Conservation (phyloP, 495 filamentous ascomycete genomes). For the Bathelium albidoporum region DNA sequence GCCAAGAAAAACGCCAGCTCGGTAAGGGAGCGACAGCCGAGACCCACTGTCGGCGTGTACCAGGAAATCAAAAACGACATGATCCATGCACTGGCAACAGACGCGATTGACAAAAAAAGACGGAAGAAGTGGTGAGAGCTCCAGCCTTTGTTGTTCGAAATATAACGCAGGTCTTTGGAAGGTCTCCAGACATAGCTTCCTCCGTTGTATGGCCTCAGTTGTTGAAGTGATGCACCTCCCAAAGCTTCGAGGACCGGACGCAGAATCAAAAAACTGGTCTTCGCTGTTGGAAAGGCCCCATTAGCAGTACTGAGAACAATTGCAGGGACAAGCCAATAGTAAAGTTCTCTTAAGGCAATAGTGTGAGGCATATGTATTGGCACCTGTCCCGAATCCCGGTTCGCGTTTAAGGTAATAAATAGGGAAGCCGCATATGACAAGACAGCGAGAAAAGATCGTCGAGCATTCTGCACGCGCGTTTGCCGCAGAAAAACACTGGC, state of each 20-base stretch:
- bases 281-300: slow-evolving; percentile 12
- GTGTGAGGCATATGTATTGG: slow-evolving; percentile 13
- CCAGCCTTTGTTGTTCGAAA: neutral
- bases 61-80: slow-evolving; percentile 11
- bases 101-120: slow-evolving; percentile 1
- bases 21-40: slow-evolving; percentile 11
- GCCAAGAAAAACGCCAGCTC: slow-evolving; percentile 8
- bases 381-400: neutral
- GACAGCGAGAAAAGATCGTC: slow-evolving; percentile 11
- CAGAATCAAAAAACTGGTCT: slow-evolving; percentile 1
- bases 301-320: slow-evolving; percentile 9
- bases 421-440: slow-evolving; percentile 9
- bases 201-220: slow-evolving; percentile 9
- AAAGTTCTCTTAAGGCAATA: slow-evolving; percentile 12
- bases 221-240: neutral
- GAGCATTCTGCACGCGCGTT: slow-evolving; percentile 10
- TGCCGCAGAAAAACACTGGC: slow-evolving; percentile 7
- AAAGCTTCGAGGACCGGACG: slow-evolving; percentile 3
- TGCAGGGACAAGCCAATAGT: slow-evolving; percentile 13
- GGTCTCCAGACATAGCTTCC: slow-evolving; percentile 7
- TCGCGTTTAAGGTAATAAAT: slow-evolving; percentile 6
- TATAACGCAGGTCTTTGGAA: neutral
- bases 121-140: neutral
- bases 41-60: slow-evolving; percentile 12
- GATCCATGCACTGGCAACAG: slow-evolving; percentile 10